Percentiles rank a stretch among this genome's conserved stretches.
These are phyloP conservation scores for Mixia osmundae DNA, from an alignment of 1,284 basidiomycete species.

Conservation along the genomic window DNA sequence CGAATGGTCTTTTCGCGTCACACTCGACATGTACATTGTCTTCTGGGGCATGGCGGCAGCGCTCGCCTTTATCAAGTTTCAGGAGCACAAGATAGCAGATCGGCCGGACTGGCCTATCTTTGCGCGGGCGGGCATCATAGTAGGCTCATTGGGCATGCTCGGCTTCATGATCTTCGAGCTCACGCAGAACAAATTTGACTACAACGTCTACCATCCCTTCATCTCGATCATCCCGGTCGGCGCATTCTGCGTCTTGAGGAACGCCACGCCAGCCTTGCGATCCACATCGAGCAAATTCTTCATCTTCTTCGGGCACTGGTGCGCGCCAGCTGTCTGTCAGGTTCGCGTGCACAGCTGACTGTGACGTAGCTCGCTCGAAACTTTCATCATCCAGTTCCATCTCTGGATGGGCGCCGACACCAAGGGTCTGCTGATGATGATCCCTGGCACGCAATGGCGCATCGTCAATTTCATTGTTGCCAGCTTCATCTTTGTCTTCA, in stretches of 20 bases:
- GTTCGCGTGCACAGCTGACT: not conserved
- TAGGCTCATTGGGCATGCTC: conserved; percentile 32
- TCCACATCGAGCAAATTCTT: conserved; percentile 44
- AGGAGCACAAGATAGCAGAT: conserved; percentile 45
- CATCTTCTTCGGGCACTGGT: conserved; percentile 51
- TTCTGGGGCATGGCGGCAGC: conserved; percentile 63
- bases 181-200: conserved; percentile 47
- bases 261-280: conserved; percentile 43
- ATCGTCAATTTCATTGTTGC: conserved; percentile 51
- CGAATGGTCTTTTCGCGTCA: conserved; percentile 69
- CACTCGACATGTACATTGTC: conserved; percentile 64
- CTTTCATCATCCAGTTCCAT: conserved; percentile 73
- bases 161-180: conserved; percentile 72
- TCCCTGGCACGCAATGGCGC: conserved; percentile 42
- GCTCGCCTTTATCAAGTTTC: conserved; percentile 45
- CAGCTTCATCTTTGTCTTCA: conserved; percentile 48
- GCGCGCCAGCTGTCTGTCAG: conserved; percentile 13
- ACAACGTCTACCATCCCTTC: conserved; percentile 62
- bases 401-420: conserved; percentile 70
- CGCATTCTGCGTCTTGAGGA: conserved; percentile 48
- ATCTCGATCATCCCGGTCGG: conserved; percentile 56
- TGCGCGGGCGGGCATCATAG: conserved; percentile 29
- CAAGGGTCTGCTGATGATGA: conserved; percentile 51
- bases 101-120: conserved; percentile 37
- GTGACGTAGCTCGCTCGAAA: conserved; percentile 37